A percentile compares a stretch with the other conserved stretches of the same genome.
These are phyloP conservation scores for Huntiella bhutanensis DNA, from an alignment of 2,329 filamentous ascomycete genomes.

Conservation along the genomic window DNA sequence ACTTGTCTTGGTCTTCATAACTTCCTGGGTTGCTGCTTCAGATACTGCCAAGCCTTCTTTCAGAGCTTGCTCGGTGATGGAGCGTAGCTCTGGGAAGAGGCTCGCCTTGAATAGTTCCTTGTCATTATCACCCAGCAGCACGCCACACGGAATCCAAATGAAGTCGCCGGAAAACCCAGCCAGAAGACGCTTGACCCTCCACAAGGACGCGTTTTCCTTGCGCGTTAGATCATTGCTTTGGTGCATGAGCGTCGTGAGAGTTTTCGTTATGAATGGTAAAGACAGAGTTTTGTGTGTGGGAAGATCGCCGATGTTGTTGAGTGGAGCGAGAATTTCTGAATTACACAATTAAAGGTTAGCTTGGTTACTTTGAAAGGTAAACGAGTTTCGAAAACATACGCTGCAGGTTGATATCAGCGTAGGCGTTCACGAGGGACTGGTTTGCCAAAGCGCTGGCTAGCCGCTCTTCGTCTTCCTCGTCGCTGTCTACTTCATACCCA, in stretches of 20 bases:
- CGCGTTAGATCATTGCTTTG: conserved; percentile 55
- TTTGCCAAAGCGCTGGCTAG: conserved; percentile 39
- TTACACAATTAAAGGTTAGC: conserved; percentile 12
- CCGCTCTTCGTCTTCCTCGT: conserved; percentile 48
- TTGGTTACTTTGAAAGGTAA: not conserved
- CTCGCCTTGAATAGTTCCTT: conserved; percentile 33
- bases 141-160: conserved; percentile 43
- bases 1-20: not conserved
- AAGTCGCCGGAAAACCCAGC: conserved; percentile 59
- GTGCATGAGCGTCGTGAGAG: conserved; percentile 49
- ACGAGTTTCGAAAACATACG: conserved; percentile 28
- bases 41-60: conserved; percentile 4
- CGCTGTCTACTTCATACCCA: conserved; percentile 56
- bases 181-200: conserved; percentile 55
- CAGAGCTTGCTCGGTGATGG: conserved; percentile 14
- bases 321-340: conserved; percentile 52
- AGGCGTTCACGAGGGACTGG: conserved; percentile 55
- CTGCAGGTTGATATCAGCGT: conserved; percentile 51
- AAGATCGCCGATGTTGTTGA: conserved; percentile 57
- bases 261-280: conserved; percentile 54
- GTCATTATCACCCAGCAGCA: conserved; percentile 38
- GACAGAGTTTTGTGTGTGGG: conserved; percentile 57
- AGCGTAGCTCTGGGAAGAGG: conserved; percentile 22
- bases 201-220: conserved; percentile 53
- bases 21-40: not conserved